These are phyloP conservation scores for sunflower (Helianthus annuus) DNA, from an alignment of 129 eudicot species.

Conservation along the genomic window DNA sequence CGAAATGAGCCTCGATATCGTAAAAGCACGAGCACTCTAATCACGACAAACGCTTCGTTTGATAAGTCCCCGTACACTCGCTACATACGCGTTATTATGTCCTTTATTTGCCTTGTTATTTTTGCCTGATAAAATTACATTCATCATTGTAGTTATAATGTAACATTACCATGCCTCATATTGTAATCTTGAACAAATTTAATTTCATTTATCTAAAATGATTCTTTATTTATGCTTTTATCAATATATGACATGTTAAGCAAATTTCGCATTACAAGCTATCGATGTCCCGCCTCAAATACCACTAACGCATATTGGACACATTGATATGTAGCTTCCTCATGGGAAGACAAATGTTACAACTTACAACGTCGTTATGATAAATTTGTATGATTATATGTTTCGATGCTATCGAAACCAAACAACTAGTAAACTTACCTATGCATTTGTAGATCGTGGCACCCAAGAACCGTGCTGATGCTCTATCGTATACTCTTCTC, in stretches of 20 bases:
- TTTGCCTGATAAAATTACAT: slow-evolving; percentile 27
- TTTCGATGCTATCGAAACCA: not conserved
- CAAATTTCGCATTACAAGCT: not conserved
- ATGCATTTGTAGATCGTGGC: slow-evolving; percentile 4
- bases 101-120: not conserved
- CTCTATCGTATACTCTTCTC: slow-evolving; percentile 23
- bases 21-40: slow-evolving; percentile 78
- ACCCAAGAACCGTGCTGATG: slow-evolving; percentile 9
- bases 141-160: slow-evolving; percentile 36
- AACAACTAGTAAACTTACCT: not conserved
- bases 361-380: too few species aligned
- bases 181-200: slow-evolving; percentile 38
- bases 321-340: too few species aligned
- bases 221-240: not conserved
- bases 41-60: slow-evolving; percentile 20
- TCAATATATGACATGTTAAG: not conserved
- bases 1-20: slow-evolving; percentile 92
- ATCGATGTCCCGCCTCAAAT: too few species aligned
- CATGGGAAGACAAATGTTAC: too few species aligned
- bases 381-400: too few species aligned
- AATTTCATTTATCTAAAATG: slow-evolving; percentile 23
- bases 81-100: slow-evolving; percentile 24
- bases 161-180: slow-evolving; percentile 36
- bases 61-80: slow-evolving; percentile 10
- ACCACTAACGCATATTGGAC: too few species aligned